Conservation (phyloP, 176 grass and related monocot species). For the Paspalum notatum region DNA sequence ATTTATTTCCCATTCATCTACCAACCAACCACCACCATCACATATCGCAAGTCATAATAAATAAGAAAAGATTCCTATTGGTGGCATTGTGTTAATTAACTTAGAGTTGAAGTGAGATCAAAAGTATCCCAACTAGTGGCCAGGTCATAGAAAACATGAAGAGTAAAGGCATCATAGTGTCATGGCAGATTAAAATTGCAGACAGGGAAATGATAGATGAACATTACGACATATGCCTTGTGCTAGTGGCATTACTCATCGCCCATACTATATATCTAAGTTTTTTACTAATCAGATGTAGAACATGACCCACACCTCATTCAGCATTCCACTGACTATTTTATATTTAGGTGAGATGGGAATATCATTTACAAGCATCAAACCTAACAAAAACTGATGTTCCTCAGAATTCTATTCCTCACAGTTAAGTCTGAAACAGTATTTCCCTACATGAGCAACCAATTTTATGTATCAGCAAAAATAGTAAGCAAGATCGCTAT, state of each 20-base stretch:
- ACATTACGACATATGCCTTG: background rate
- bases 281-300: background rate
- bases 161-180: background rate
- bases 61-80: background rate
- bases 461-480: constrained; percentile 16
- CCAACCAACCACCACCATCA: too few species aligned
- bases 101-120: background rate
- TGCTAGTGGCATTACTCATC: background rate
- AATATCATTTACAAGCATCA: background rate
- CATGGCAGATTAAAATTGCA: constrained; percentile 5
- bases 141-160: constrained; percentile 13
- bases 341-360: background rate
- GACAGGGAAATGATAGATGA: background rate
- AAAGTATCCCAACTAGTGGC: background rate
- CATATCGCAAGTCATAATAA: constrained; percentile 2
- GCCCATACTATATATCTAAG: background rate
- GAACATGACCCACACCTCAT: background rate
- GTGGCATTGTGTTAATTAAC: background rate
- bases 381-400: constrained; percentile 1
- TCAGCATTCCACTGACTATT: background rate
- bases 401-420: background rate
- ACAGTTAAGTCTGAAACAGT: constrained; percentile 9
- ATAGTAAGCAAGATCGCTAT: background rate
- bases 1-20: too few species aligned
- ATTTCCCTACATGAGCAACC: background rate